phyloP scores from a whole-genome alignment of 768 basidiomycete species.

The Kwoniella newhampshirensis region DNA sequence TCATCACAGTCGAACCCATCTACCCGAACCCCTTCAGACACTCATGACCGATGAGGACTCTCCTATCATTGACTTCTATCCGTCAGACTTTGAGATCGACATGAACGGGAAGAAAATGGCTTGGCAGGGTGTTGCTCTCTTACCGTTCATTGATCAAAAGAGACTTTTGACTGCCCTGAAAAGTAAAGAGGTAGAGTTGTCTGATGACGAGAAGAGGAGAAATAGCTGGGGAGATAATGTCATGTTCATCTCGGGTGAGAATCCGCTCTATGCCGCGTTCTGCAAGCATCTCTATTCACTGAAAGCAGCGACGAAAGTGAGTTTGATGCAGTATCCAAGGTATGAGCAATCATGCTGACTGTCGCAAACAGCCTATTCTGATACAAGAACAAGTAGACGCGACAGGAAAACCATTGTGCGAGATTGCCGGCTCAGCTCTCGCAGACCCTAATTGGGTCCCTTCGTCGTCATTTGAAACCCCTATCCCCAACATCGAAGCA shows the following conservation, averaged over 20 bases:
- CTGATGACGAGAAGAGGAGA: constrained; percentile 75
- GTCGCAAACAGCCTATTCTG: constrained; percentile 59
- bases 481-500: constrained; percentile 61
- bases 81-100: constrained; percentile 85
- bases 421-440: constrained; percentile 69
- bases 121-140: constrained; percentile 95
- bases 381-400: too few species aligned
- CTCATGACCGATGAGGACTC: constrained; percentile 86
- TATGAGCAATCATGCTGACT: constrained; percentile 4
- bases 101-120: constrained; percentile 99
- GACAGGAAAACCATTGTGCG: too few species aligned
- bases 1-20: constrained; percentile 74
- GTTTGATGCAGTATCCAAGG: constrained; percentile 28
- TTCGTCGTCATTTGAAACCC: constrained; percentile 82
- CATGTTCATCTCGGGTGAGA: constrained; percentile 72
- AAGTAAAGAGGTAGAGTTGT: constrained; percentile 60
- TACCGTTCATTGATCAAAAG: constrained; percentile 90
- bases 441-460: constrained; percentile 87
- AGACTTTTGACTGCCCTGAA: constrained; percentile 83
- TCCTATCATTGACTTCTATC: constrained; percentile 95
- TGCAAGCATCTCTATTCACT: constrained; percentile 81
- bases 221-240: constrained; percentile 83
- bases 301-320: constrained; percentile 72
- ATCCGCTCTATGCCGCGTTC: constrained; percentile 80
- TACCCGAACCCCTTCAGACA: constrained; percentile 77